Evolutionary conservation across 768 basidiomycete species (phyloP).

Genomic region (Amanita exitialis): DNA sequence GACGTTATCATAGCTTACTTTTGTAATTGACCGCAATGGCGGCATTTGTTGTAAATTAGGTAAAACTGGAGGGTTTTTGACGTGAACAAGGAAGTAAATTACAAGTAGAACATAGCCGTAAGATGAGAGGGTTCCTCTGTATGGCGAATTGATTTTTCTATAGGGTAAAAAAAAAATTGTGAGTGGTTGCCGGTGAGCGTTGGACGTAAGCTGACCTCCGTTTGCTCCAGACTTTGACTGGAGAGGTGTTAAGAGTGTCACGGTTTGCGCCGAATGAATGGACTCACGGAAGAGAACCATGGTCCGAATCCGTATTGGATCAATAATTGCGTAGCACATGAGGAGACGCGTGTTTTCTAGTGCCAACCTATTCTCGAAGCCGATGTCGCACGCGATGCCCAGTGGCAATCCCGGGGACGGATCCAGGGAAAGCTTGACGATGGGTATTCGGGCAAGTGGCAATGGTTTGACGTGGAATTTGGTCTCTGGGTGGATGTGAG

Average conservation of each 20-base stretch:
- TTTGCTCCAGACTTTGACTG: conserved; percentile 99
- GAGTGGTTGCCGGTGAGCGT: background rate
- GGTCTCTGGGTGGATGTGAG: conserved; percentile 48
- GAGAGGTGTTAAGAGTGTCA: conserved; percentile 10
- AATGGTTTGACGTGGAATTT: conserved; percentile 95
- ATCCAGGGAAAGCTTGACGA: conserved; percentile 92
- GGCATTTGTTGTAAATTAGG: conserved; percentile 96
- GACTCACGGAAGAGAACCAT: conserved; percentile 93
- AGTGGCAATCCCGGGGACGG: conserved; percentile 72
- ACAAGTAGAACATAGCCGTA: conserved; percentile 98
- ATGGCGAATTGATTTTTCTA: conserved; percentile 98
- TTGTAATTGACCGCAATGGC: conserved; percentile 77
- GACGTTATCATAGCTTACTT: conserved; percentile 30
- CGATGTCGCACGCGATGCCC: conserved; percentile 97
- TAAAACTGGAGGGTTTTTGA: conserved; percentile 93
- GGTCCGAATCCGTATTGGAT: conserved; percentile 87
- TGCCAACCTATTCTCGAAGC: conserved; percentile 95
- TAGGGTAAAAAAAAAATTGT: background rate
- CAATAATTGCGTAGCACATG: conserved; percentile 96
- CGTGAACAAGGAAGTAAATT: conserved; percentile 95
- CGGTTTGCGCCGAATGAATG: background rate
- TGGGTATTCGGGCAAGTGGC: conserved; percentile 95
- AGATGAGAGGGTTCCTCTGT: conserved; percentile 91
- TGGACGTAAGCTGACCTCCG: conserved; percentile 47
- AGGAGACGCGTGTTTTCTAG: conserved; percentile 94